Conservation (phyloP, 2,329 filamentous ascomycete species). For the Neoarthrinium moseri region DNA sequence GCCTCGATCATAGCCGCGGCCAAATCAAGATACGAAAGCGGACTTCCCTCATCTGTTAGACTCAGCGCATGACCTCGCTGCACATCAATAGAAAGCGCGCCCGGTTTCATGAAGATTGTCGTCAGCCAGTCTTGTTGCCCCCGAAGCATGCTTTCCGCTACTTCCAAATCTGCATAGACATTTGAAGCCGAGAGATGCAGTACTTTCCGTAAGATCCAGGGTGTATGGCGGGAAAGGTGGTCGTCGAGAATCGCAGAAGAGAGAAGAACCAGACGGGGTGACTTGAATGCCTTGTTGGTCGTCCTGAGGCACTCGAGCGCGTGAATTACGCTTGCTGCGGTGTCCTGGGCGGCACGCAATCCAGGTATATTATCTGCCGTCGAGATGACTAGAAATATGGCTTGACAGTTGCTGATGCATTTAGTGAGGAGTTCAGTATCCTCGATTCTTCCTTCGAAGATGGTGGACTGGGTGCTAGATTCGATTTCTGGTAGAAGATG, state of each 20-base stretch:
- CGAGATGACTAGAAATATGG: slow-evolving; percentile 38
- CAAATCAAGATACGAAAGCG: slow-evolving; percentile 41
- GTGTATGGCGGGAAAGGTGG: slow-evolving; percentile 30
- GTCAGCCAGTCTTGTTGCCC: slow-evolving; percentile 34
- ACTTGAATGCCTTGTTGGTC: not conserved
- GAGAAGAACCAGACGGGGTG: slow-evolving; percentile 41
- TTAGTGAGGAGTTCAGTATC: slow-evolving; percentile 34
- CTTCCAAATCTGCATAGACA: slow-evolving; percentile 36
- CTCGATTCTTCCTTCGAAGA: slow-evolving; percentile 41
- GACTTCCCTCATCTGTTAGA: slow-evolving; percentile 33
- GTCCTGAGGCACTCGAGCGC: slow-evolving; percentile 30
- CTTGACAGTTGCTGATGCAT: slow-evolving; percentile 33
- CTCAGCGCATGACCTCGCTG: slow-evolving; percentile 39
- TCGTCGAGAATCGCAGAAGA: slow-evolving; percentile 40
- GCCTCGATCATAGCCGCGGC: slow-evolving; percentile 48
- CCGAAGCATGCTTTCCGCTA: slow-evolving; percentile 35
- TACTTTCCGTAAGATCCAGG: slow-evolving; percentile 25
- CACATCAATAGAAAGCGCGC: slow-evolving; percentile 32
- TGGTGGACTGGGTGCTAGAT: slow-evolving; percentile 28
- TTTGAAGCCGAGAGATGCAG: slow-evolving; percentile 30
- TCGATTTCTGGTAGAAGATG: slow-evolving; percentile 29
- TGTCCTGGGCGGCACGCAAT: slow-evolving; percentile 34
- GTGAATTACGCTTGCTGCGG: slow-evolving; percentile 30
- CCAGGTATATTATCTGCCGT: slow-evolving; percentile 44
- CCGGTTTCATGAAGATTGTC: slow-evolving; percentile 41